A percentile compares a stretch with the other conserved stretches of the same genome.
phyloP scores from a whole-genome alignment of 805 yeast species.

The Metschnikowia vanudenii region DNA sequence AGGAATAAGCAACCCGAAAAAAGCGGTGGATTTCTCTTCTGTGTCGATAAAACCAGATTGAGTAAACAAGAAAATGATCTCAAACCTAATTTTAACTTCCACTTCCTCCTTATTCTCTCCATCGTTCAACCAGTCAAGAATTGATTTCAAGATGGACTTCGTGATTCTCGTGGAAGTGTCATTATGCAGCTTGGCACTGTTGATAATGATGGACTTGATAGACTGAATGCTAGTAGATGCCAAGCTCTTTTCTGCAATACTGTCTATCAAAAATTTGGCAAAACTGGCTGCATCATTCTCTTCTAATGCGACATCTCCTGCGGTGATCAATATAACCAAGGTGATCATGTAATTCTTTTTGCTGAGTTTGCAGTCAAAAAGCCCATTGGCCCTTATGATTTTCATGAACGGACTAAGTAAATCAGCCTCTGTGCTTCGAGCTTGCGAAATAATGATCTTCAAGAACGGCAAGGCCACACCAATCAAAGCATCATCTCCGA shows the following conservation, averaged over 20 bases:
- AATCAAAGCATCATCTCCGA: slow-evolving; percentile 35
- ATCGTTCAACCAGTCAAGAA: slow-evolving; percentile 26
- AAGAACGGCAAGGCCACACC: slow-evolving; percentile 50
- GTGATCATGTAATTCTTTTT: slow-evolving; percentile 33
- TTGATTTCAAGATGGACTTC: slow-evolving; percentile 45
- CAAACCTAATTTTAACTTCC: slow-evolving; percentile 42
- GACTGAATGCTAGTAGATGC: slow-evolving; percentile 49
- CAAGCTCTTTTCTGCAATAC: slow-evolving; percentile 23
- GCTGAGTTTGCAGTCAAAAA: slow-evolving; percentile 2
- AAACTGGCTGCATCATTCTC: slow-evolving; percentile 25
- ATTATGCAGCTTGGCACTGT: slow-evolving; percentile 25
- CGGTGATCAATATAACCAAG: slow-evolving; percentile 33
- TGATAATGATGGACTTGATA: slow-evolving; percentile 55
- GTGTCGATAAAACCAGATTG: slow-evolving; percentile 29
- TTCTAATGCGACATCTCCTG: slow-evolving; percentile 30
- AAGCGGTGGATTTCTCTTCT: slow-evolving; percentile 28
- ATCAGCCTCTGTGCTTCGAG: slow-evolving; percentile 15
- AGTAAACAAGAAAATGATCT: slow-evolving; percentile 47
- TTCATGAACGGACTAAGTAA: slow-evolving; percentile 28
- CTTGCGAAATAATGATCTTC: slow-evolving; percentile 32
- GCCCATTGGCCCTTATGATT: slow-evolving; percentile 7
- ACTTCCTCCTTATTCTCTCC: slow-evolving; percentile 14
- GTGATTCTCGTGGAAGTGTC: slow-evolving; percentile 41
- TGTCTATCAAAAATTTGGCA: slow-evolving; percentile 25
- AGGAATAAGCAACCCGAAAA: slow-evolving; percentile 37